Conservation (phyloP, 257 asterid genomes). For the Gentiana dahurica region DNA sequence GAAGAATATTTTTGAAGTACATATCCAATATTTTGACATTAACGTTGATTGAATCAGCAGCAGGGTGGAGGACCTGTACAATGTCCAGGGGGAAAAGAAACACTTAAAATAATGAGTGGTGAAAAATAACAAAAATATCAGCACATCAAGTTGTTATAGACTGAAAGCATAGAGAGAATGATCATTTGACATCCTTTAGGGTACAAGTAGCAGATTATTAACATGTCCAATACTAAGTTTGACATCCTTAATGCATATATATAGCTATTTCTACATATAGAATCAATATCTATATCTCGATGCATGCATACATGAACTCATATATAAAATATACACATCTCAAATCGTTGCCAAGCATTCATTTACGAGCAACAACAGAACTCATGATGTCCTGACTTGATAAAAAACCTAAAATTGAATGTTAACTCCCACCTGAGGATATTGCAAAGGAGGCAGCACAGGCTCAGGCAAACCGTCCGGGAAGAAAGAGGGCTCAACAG, state of each 20-base stretch:
- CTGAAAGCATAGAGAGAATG: no score
- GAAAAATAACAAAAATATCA: background rate
- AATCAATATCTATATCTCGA: no score
- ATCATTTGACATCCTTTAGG: no score
- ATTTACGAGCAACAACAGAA: no score
- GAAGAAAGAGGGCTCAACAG: conserved; percentile 95
- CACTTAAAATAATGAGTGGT: background rate
- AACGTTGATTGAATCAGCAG: conserved; percentile 66
- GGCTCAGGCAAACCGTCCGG: conserved; percentile 56
- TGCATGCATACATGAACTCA: no score
- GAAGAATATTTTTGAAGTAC: conserved; percentile 78
- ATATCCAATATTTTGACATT: conserved; percentile 66
- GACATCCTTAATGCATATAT: background rate
- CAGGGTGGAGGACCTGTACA: conserved; percentile 69
- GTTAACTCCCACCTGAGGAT: conserved; percentile 51
- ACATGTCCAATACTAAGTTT: no score
- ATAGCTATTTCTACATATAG: no score
- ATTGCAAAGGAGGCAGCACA: conserved; percentile 72
- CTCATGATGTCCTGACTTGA: no score
- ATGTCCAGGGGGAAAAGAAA: background rate
- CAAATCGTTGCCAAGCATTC: no score
- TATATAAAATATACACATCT: no score
- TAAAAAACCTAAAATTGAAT: no score
- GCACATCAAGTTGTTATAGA: background rate
- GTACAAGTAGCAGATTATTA: no score